These are phyloP conservation scores for Danielia reshetovae DNA, from an alignment of 805 yeast species.

Conservation along the genomic window DNA sequence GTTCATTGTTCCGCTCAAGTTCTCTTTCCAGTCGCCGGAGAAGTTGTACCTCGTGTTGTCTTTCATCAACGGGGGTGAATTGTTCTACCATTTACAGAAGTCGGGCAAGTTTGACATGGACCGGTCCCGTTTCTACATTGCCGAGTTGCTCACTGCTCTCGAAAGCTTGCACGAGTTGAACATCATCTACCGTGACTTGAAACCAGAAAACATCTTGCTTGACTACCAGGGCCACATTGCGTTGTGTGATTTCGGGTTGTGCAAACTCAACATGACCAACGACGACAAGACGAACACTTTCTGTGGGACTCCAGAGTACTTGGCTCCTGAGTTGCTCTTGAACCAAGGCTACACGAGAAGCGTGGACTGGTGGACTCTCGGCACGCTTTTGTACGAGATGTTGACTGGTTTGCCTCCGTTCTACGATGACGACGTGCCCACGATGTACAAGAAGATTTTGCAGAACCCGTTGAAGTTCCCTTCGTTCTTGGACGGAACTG, in stretches of 20 bases:
- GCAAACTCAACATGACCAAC: conserved; percentile 90
- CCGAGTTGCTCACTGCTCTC: conserved; percentile 88
- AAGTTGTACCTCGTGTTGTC: conserved; percentile 86
- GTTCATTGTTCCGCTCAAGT: conserved; percentile 92
- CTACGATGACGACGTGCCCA: conserved; percentile 88
- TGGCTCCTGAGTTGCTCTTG: conserved; percentile 89
- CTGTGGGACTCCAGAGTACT: conserved; percentile 97
- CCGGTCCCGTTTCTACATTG: conserved; percentile 88
- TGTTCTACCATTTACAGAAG: conserved; percentile 88
- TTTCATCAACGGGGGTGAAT: conserved; percentile 95
- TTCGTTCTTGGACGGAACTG: conserved; percentile 69
- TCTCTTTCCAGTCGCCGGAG: conserved; percentile 96
- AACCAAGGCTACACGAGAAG: conserved; percentile 94
- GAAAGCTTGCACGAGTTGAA: conserved; percentile 88
- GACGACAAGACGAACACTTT: conserved; percentile 88
- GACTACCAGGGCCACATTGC: conserved; percentile 99
- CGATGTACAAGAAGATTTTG: conserved; percentile 90
- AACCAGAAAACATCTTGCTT: conserved; percentile 90
- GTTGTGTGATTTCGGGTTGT: conserved; percentile 92
- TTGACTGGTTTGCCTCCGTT: conserved; percentile 95
- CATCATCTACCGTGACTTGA: conserved; percentile 91
- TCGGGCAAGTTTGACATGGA: conserved; percentile 87
- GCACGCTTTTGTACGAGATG: conserved; percentile 92
- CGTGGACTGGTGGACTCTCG: conserved; percentile 99
- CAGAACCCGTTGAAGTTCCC: conserved; percentile 90